A percentile compares a stretch with the other conserved stretches of the same genome.
Conservation (phyloP, 257 asterid genomes). For the Nemophila menziesii region DNA sequence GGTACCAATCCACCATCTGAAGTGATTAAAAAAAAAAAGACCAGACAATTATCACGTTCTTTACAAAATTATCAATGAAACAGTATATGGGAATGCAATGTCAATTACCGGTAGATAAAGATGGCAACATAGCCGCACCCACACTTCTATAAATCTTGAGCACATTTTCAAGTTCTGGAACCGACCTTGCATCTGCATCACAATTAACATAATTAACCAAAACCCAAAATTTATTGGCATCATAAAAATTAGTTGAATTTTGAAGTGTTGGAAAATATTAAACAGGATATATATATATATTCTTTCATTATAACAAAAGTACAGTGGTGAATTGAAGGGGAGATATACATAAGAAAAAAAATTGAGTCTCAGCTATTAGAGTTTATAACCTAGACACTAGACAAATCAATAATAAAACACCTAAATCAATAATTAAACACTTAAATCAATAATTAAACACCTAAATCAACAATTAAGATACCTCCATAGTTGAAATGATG, state of each 20-base stretch:
- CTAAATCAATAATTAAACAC: too few species aligned
- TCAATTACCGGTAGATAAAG: conserved; percentile 40
- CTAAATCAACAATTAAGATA: too few species aligned
- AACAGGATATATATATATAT: neutral
- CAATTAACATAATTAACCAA: neutral
- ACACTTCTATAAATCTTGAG: conserved; percentile 42
- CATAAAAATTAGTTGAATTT: neutral
- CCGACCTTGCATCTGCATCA: conserved; percentile 57
- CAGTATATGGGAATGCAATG: neutral
- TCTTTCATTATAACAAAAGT: neutral
- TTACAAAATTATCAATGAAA: neutral
- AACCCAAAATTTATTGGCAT: neutral
- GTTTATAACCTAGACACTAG: too few species aligned
- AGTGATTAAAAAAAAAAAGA: neutral
- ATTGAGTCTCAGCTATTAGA: too few species aligned
- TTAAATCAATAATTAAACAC: too few species aligned
- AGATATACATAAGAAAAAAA: too few species aligned
- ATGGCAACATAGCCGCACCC: conserved; percentile 32
- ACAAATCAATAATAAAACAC: too few species aligned
- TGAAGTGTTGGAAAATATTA: neutral
- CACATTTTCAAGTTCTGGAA: conserved; percentile 54
- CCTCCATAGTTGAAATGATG: conserved; percentile 38
- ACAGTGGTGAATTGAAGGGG: neutral
- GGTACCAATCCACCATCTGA: conserved; percentile 16
- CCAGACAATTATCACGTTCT: neutral